phyloP scores from a whole-genome alignment of 2,329 filamentous ascomycete species.

The Fusarium musae region DNA sequence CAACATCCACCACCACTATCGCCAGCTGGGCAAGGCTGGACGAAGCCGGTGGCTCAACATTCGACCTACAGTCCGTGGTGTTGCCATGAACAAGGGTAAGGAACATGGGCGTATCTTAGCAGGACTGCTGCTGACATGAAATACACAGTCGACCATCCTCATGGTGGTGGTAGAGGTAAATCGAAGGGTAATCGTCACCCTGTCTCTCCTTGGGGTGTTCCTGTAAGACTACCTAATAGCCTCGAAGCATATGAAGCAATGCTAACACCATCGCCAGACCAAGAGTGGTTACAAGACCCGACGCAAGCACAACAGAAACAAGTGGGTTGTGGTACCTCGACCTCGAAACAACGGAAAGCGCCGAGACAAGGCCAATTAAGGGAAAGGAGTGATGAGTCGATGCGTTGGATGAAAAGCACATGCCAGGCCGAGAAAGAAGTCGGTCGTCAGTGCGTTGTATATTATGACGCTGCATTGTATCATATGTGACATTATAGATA shows the following conservation, averaged over 20 bases:
- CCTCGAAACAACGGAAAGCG: slow-evolving; percentile 92
- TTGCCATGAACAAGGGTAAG: slow-evolving; percentile 96
- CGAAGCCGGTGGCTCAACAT: slow-evolving; percentile 94
- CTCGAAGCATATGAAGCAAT: neutral
- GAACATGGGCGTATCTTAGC: slow-evolving; percentile 9
- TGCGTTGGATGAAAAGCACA: slow-evolving; percentile 22
- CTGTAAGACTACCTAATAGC: slow-evolving; percentile 70
- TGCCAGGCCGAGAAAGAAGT: slow-evolving; percentile 14
- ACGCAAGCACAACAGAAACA: slow-evolving; percentile 88
- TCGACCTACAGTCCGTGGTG: slow-evolving; percentile 92
- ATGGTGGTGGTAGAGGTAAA: slow-evolving; percentile 98
- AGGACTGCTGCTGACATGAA: slow-evolving; percentile 24
- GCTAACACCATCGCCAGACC: slow-evolving; percentile 57
- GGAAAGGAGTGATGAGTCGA: slow-evolving; percentile 31
- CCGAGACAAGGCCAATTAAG: slow-evolving; percentile 67
- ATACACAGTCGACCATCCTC: slow-evolving; percentile 85
- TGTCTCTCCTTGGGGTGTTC: slow-evolving; percentile 95
- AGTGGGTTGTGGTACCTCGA: slow-evolving; percentile 85
- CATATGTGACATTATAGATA: slow-evolving; percentile 49
- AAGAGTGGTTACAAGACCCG: slow-evolving; percentile 94
- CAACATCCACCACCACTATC: slow-evolving; percentile 91
- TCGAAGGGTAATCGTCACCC: slow-evolving; percentile 98
- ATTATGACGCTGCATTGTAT: slow-evolving; percentile 48
- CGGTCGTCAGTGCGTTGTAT: slow-evolving; percentile 44
- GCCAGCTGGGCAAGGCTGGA: slow-evolving; percentile 93